Evolutionary conservation across 495 filamentous ascomycete species (phyloP).

Genomic region (Lasiosphaeria ovina): DNA sequence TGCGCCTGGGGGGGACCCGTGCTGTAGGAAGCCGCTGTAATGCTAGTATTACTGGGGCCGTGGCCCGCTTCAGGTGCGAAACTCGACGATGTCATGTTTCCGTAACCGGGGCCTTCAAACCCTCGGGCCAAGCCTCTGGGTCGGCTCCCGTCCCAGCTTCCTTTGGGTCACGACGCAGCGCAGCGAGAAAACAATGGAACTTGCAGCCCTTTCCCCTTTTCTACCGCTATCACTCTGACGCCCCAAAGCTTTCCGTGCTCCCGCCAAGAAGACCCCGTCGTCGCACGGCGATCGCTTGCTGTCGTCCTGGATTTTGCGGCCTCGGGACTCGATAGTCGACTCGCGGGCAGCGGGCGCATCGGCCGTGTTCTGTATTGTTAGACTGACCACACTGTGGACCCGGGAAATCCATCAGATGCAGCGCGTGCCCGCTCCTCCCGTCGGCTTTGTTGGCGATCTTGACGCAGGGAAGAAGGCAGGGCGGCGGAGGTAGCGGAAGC

Average conservation of each 20-base stretch:
- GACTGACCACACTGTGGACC: background rate
- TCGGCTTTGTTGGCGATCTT: background rate
- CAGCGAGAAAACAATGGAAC: no score
- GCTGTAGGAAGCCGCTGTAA: conserved; percentile 16
- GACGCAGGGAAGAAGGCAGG: background rate
- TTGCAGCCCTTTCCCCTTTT: no score
- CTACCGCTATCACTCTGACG: no score
- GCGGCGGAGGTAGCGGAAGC: background rate
- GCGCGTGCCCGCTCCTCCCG: background rate
- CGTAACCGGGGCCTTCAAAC: background rate
- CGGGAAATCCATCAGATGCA: conserved; percentile 11
- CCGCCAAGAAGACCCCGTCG: background rate
- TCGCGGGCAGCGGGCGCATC: background rate
- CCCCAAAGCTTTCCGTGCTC: no score
- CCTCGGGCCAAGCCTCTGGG: background rate
- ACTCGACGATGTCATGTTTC: conserved; percentile 21
- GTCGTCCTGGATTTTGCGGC: background rate
- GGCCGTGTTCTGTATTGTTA: conserved; percentile 1
- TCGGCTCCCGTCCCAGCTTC: background rate
- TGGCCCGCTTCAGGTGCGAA: conserved; percentile 21
- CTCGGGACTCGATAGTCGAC: background rate
- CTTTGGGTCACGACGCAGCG: no score
- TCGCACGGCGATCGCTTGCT: background rate
- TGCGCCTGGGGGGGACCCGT: conserved; percentile 21
- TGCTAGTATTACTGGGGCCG: conserved; percentile 13